A percentile compares a stretch with the other conserved stretches of the same genome.
These are phyloP conservation scores for Diaporthe longicolla DNA, from an alignment of 2,329 filamentous ascomycete species.

Conservation along the genomic window DNA sequence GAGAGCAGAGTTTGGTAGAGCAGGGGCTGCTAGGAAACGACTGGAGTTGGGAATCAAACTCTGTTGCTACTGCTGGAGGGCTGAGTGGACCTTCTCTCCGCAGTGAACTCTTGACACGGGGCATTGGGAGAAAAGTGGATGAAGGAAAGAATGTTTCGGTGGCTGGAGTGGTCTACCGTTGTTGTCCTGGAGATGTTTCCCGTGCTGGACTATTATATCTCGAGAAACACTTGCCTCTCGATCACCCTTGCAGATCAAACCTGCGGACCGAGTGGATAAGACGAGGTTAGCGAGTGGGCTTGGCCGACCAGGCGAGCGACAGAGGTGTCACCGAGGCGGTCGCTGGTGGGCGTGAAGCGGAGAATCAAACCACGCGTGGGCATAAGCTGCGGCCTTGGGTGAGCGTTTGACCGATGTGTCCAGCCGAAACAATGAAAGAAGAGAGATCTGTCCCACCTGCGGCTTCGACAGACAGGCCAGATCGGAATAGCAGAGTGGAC, in stretches of 20 bases:
- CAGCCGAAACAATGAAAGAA: background rate
- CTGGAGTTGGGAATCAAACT: constrained; percentile 19
- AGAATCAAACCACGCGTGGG: constrained; percentile 23
- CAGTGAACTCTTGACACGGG: constrained; percentile 36
- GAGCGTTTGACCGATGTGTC: constrained; percentile 3
- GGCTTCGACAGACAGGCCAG: background rate
- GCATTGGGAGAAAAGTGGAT: constrained; percentile 25
- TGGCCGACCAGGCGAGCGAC: constrained; percentile 26
- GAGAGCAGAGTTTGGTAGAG: constrained; percentile 15
- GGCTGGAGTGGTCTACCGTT: constrained; percentile 21
- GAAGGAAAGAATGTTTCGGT: constrained; percentile 21
- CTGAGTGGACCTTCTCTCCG: constrained; percentile 34
- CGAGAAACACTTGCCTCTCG: constrained; percentile 34
- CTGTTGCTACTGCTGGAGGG: constrained; percentile 29
- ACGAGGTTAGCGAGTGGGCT: constrained; percentile 19
- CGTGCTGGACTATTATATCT: constrained; percentile 36
- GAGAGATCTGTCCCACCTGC: constrained; percentile 14
- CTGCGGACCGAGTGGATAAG: background rate
- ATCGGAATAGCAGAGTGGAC: background rate
- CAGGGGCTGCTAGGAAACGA: constrained; percentile 11
- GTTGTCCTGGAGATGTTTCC: constrained; percentile 16
- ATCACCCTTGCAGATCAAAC: constrained; percentile 32
- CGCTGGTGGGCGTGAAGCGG: constrained; percentile 28
- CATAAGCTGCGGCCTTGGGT: background rate
- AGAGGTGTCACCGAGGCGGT: constrained; percentile 36